Base-by-base conservation (phyloP, 306 rosid species). In the Gynostemma pentaphyllum region DNA sequence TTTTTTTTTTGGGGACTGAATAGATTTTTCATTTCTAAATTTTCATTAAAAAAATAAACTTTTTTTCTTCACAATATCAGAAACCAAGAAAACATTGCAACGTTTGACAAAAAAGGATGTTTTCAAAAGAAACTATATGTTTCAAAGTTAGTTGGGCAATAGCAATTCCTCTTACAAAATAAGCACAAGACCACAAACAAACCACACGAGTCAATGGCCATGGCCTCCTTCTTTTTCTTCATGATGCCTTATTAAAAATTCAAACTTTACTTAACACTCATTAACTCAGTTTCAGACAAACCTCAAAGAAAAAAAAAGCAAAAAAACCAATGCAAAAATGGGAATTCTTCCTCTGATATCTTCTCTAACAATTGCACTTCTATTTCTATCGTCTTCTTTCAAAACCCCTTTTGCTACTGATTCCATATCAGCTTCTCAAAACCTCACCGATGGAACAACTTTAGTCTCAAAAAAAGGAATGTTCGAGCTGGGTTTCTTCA, bases 401-500 rank as follows among this genome's bases (percentile, higher is more conserved):
- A 71, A 24, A 28, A 4, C 24, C 42, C 76, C 75, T 0, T 1
- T 40, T 16, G 75, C 80, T 18, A 41, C 21, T 29, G 89, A 75
- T 65, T 34, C 80, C 46, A 50, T 76, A 12, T 24, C 32, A 18
- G 29, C 50, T 1, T 71, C 65, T n/a, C 85, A 79, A 60, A 62
- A 56, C 11, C 23, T 83, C 15, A 57, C 57, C 68, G 76, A 76
- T 22, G 76, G 64, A 45, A 50, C 0, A 37, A 72, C 85, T 7
- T 48, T 86, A 13, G 75, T 80, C 48, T 83, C 87, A 7, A 34
- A 36, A n/a, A 61, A 45, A 14, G 79, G 72, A 10, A 63, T 5
- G 19, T 87, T 79, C 69, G 76, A 73, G 63, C 68, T 83, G 68
- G 83, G 91, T 53, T 85, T 85, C 82, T 75, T 82, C 80, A 73